Base-by-base conservation (phyloP, 164 flowering plant genomes). In the Dillenia suffruticosa region DNA sequence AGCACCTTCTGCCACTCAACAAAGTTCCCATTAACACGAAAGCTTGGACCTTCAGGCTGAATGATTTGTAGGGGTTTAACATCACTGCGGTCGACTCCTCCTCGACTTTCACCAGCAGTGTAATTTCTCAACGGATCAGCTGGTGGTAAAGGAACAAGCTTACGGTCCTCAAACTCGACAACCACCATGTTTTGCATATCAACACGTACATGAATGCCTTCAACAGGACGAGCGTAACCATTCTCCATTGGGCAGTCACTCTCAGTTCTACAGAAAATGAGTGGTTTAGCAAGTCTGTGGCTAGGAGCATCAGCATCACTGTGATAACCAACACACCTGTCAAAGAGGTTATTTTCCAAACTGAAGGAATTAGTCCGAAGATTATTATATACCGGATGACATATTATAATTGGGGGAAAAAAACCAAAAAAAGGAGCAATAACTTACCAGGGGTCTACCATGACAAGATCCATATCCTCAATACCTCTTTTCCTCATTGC, bases 21-120 rank as follows among this genome's bases (percentile, higher is more conserved):
- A 77, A 75, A 88, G 66, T 82, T 61, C 14, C 97, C 97, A 66
- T 73, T 72, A 19, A 90, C 84, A 52, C 97, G 95, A 65, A 88
- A 90, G 76, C 97, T 90, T 16, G 97, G 97, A 53, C 97, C 97
- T 77, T 90, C 97, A n/a, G 91, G 89, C 77, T 90, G 97, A 68
- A 82, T 61, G 71, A 88, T 88, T 58, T 85, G 82, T 58, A 90
- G 78, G n/a, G 95, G 90, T 61, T 90, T 90, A 59, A 90, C 81
- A 72, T 90, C 97, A 81, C 96, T 88, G 12, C 97, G 76, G 67
- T 90, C 97, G 63, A 88, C 89, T 43, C 97, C 97, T 49, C 96
- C 97, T 70, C 97, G 81, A 52, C 93, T 77, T 70, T 83, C 93
- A 54, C 91, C 97, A 58, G 87, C 61, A 61, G 97, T 88, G 55